Conservation (phyloP, 371 early-diverging fungal genomes). For the Mucor mucedo region DNA sequence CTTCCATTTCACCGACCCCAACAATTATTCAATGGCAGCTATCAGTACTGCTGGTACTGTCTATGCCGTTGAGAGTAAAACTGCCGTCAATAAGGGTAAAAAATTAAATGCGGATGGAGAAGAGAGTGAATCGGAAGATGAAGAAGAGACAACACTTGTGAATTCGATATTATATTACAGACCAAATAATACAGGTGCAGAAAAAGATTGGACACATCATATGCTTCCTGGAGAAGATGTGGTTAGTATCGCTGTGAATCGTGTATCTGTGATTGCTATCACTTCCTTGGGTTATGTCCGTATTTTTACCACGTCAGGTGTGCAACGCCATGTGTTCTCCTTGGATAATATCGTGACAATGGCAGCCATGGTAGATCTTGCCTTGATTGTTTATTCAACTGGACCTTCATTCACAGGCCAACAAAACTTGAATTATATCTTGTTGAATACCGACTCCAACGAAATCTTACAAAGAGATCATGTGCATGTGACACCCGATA, state of each 20-base stretch:
- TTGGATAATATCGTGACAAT: constrained; percentile 72
- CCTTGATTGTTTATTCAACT: constrained; percentile 33
- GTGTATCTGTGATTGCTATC: constrained; percentile 65
- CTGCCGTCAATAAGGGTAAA: constrained; percentile 13
- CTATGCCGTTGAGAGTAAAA: constrained; percentile 69
- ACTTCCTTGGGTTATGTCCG: constrained; percentile 72
- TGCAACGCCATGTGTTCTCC: constrained; percentile 73
- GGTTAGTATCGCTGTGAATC: constrained; percentile 76
- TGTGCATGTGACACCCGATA: constrained; percentile 69
- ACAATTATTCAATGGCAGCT: constrained; percentile 76
- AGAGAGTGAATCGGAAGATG: constrained; percentile 32
- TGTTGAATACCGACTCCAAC: constrained; percentile 68
- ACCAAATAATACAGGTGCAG: constrained; percentile 32
- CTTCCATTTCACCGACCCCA: constrained; percentile 82
- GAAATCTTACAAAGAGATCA: constrained; percentile 63
- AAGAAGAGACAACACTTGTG: constrained; percentile 9
- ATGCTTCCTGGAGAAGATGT: constrained; percentile 71
- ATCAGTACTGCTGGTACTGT: constrained; percentile 73
- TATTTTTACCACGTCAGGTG: constrained; percentile 76
- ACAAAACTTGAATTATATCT: constrained; percentile 69
- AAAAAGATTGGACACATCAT: constrained; percentile 81
- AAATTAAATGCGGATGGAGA: constrained; percentile 16
- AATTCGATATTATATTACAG: constrained; percentile 65
- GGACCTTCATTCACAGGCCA: constrained; percentile 45
- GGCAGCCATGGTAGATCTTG: constrained; percentile 55